A percentile compares a stretch with the other conserved stretches of the same genome.
phyloP scores from a whole-genome alignment of 306 rosid species.

The Prunus davidiana region DNA sequence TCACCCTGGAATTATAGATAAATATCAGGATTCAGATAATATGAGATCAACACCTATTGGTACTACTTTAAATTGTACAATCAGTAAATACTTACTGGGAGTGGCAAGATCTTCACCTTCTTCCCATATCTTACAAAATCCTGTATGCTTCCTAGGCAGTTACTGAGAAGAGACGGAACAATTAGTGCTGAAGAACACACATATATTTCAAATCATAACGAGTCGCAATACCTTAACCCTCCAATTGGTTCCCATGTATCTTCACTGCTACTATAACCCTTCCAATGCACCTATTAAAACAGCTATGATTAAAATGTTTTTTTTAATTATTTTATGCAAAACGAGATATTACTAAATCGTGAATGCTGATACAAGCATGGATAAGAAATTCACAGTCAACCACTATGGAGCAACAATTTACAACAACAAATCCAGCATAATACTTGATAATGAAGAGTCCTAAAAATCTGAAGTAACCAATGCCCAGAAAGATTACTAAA shows the following conservation, averaged over 20 bases:
- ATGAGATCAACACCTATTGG: slow-evolving; percentile 17
- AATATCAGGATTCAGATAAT: slow-evolving; percentile 14
- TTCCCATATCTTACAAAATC: slow-evolving; percentile 62
- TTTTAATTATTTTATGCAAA: not conserved
- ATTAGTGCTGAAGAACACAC: slow-evolving; percentile 17
- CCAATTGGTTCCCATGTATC: slow-evolving; percentile 83
- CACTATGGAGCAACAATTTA: not conserved
- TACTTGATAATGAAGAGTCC: not conserved
- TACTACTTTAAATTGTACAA: slow-evolving; percentile 13
- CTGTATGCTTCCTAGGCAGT: slow-evolving; percentile 57
- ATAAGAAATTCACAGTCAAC: not conserved
- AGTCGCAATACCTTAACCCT: slow-evolving; percentile 51
- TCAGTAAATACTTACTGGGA: slow-evolving; percentile 59
- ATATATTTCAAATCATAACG: slow-evolving; percentile 21
- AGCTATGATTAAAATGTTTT: not conserved
- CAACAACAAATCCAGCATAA: not conserved
- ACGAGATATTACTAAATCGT: not conserved
- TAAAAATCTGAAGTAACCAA: not conserved
- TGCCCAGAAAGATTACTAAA: not conserved
- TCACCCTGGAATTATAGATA: slow-evolving; percentile 53
- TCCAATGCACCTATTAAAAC: slow-evolving; percentile 82
- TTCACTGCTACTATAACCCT: slow-evolving; percentile 57
- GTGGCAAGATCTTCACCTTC: slow-evolving; percentile 68
- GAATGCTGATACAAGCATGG: not conserved
- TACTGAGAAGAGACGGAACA: slow-evolving; percentile 44